Evolutionary conservation across 23 red algal species (phyloP).

Genomic region (Gracilaria vermiculophylla): DNA sequence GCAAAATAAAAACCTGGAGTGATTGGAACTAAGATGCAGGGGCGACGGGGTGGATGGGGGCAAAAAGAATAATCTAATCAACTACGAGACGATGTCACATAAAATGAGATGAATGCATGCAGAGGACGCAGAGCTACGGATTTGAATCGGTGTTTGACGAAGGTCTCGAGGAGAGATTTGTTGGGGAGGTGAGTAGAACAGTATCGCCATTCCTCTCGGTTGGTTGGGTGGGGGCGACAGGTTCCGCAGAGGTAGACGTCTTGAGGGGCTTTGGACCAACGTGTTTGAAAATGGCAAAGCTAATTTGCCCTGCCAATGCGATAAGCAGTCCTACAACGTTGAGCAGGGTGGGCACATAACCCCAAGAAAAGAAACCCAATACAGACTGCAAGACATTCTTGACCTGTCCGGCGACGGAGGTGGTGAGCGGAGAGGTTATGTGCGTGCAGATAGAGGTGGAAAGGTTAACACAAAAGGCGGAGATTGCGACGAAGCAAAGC

Average conservation of each 20-base stretch:
- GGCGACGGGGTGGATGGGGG: too few relatives aligned
- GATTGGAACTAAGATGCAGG: too few relatives aligned
- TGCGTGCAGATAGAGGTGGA: conserved; percentile 73
- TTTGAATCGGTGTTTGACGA: not conserved
- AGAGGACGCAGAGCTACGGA: not conserved
- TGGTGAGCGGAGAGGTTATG: conserved; percentile 71
- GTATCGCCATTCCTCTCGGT: not conserved
- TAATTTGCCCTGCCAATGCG: conserved; percentile 61
- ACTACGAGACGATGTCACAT: too few relatives aligned
- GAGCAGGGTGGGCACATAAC: conserved; percentile 65
- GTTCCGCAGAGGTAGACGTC: not conserved
- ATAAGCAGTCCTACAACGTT: conserved; percentile 71
- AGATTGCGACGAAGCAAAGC: conserved; percentile 72
- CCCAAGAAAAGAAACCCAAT: conserved; percentile 76
- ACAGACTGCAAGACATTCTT: conserved; percentile 77
- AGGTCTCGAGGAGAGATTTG: not conserved
- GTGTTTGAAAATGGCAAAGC: conserved; percentile 73
- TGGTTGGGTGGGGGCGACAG: not conserved
- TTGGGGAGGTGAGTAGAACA: not conserved
- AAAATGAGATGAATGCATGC: not conserved
- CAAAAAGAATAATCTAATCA: too few relatives aligned
- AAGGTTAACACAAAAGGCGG: conserved; percentile 87
- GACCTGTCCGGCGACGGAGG: conserved; percentile 71
- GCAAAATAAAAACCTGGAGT: too few relatives aligned
- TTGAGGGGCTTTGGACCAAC: not conserved